These are phyloP conservation scores for Chalciporus sphaerocephalus DNA, from an alignment of 768 basidiomycete genomes.

Conservation along the genomic window DNA sequence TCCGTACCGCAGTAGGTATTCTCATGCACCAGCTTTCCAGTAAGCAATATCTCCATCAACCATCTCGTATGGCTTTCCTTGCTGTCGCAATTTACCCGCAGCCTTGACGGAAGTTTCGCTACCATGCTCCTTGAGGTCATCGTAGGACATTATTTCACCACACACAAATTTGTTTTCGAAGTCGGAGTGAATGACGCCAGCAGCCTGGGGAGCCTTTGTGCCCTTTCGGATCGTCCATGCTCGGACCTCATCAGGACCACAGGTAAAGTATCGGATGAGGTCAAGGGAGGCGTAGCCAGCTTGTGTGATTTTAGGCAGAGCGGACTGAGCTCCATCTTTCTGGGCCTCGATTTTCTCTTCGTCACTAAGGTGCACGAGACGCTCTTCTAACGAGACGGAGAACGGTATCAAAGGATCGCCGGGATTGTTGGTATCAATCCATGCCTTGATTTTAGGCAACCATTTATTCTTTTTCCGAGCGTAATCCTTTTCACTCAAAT, in stretches of 20 bases:
- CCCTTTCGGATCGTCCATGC: slow-evolving; percentile 97
- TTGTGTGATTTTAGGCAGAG: slow-evolving; percentile 90
- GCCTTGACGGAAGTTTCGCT: slow-evolving; percentile 91
- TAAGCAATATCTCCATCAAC: slow-evolving; percentile 87
- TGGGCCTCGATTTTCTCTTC: slow-evolving; percentile 80
- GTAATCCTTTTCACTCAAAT: slow-evolving; percentile 92
- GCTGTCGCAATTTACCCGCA: slow-evolving; percentile 90
- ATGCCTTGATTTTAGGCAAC: slow-evolving; percentile 95
- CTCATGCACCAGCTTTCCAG: slow-evolving; percentile 74
- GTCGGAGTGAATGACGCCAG: slow-evolving; percentile 97
- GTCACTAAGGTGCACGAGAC: slow-evolving; percentile 54
- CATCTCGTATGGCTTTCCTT: slow-evolving; percentile 97
- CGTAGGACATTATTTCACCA: slow-evolving; percentile 93
- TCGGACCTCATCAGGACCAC: slow-evolving; percentile 93
- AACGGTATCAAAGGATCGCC: slow-evolving; percentile 96
- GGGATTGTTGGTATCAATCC: slow-evolving; percentile 96
- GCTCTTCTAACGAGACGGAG: slow-evolving; percentile 93
- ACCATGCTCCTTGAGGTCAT: slow-evolving; percentile 87
- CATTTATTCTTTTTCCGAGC: slow-evolving; percentile 99
- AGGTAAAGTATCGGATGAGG: slow-evolving; percentile 94
- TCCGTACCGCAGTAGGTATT: slow-evolving; percentile 5
- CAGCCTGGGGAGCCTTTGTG: slow-evolving; percentile 94
- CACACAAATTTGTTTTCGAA: slow-evolving; percentile 98
- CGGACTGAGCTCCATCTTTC: slow-evolving; percentile 69
- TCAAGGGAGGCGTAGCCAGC: slow-evolving; percentile 88